Conservation (phyloP, 176 grass and related monocot species). For the Coix lacrymajobi region DNA sequence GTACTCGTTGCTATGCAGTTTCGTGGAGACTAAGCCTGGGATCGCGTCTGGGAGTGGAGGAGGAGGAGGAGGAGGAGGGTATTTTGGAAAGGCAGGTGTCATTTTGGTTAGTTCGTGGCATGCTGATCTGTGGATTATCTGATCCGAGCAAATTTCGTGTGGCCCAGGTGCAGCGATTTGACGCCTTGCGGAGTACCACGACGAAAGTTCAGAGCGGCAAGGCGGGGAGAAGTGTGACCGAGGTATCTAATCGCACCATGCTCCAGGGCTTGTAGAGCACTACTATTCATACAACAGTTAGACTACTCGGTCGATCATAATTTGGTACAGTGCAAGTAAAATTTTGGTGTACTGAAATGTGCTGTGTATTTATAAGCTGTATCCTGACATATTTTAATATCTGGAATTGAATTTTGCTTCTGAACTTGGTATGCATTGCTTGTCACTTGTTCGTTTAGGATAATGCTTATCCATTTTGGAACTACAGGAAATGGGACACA, state of each 20-base stretch:
- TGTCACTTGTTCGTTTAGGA: background rate
- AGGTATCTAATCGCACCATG: slow-evolving; percentile 39
- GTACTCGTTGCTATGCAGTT: slow-evolving; percentile 34
- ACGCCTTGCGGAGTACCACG: slow-evolving; percentile 5
- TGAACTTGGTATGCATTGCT: background rate
- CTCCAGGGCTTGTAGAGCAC: background rate
- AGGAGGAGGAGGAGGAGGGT: background rate
- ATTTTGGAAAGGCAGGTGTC: slow-evolving; percentile 46
- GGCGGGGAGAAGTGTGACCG: slow-evolving; percentile 34
- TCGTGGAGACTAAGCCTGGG: slow-evolving; percentile 20
- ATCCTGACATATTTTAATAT: background rate
- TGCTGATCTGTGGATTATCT: background rate
- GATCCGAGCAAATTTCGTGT: slow-evolving; percentile 20
- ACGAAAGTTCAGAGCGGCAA: slow-evolving; percentile 35
- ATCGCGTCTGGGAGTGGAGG: slow-evolving; percentile 26
- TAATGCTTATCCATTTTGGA: slow-evolving; percentile 25
- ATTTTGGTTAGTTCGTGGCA: background rate
- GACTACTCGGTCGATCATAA: background rate
- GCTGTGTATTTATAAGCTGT: background rate
- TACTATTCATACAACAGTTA: background rate
- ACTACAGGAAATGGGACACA: slow-evolving; percentile 45
- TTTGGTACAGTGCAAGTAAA: background rate
- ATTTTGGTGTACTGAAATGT: background rate
- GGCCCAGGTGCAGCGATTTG: slow-evolving; percentile 36
- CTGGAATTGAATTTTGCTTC: background rate